These are phyloP conservation scores for Trichosporon sp. DNA, from an alignment of 1,284 basidiomycete genomes.

Conservation along the genomic window DNA sequence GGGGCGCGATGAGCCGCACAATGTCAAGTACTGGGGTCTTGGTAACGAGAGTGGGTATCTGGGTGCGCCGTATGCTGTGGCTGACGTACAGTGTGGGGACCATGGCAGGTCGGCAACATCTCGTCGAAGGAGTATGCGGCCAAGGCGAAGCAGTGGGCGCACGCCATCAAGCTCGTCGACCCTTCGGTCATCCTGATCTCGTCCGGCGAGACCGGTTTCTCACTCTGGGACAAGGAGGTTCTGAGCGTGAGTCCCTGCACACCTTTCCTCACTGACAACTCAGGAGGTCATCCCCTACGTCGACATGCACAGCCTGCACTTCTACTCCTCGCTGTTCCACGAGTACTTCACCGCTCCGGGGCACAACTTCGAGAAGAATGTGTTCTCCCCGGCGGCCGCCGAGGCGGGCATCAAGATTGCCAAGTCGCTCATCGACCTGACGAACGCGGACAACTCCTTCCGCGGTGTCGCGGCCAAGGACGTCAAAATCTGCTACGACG, in stretches of 20 bases:
- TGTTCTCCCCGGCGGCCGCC: constrained; percentile 57
- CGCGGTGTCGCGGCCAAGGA: constrained; percentile 37
- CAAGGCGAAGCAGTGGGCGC: constrained; percentile 66
- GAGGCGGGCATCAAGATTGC: constrained; percentile 57
- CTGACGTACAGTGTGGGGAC: constrained; percentile 59
- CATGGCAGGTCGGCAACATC: constrained; percentile 68
- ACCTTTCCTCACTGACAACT: constrained; percentile 20
- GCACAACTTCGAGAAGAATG: constrained; percentile 58
- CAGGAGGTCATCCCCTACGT: constrained; percentile 44
- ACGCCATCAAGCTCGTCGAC: constrained; percentile 65
- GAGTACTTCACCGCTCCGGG: constrained; percentile 41
- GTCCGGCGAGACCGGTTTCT: constrained; percentile 60
- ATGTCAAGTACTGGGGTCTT: constrained; percentile 58
- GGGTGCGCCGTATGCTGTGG: constrained; percentile 18
- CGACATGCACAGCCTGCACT: constrained; percentile 53
- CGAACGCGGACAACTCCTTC: constrained; percentile 44
- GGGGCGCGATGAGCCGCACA: constrained; percentile 64
- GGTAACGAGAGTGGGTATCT: constrained; percentile 51
- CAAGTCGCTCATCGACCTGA: constrained; percentile 57
- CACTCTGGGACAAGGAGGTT: constrained; percentile 54
- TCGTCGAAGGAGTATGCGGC: constrained; percentile 64
- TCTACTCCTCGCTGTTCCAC: constrained; percentile 34
- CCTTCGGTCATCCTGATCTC: constrained; percentile 63
- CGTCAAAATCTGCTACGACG: constrained; percentile 62
- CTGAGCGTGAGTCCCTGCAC: background rate